phyloP scores from a whole-genome alignment of 495 filamentous ascomycete species.

The Xanthoparmelia taractica region DNA sequence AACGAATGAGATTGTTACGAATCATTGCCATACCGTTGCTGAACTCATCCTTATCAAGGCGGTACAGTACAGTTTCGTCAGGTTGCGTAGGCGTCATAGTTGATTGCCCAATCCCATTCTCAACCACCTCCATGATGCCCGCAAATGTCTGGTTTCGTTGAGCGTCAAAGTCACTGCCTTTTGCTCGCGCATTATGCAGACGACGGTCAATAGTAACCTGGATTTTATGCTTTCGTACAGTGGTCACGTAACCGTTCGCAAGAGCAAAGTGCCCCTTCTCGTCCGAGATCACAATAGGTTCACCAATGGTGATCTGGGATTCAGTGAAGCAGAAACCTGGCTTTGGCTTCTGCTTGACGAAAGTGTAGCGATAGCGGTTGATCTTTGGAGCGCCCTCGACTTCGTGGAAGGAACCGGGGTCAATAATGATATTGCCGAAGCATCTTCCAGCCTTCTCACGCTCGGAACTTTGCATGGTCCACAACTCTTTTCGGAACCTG shows the following conservation, averaged over 20 bases:
- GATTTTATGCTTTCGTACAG: slow-evolving; percentile 63
- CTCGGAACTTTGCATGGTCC: slow-evolving; percentile 87
- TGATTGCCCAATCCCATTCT: slow-evolving; percentile 35
- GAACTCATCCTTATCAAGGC: slow-evolving; percentile 95
- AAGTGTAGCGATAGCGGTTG: slow-evolving; percentile 79
- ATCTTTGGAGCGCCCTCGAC: slow-evolving; percentile 65
- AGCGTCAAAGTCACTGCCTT: slow-evolving; percentile 63
- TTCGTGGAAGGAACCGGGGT: slow-evolving; percentile 64
- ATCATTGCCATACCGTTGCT: slow-evolving; percentile 94
- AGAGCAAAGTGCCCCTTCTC: slow-evolving; percentile 92
- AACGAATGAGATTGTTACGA: slow-evolving; percentile 82
- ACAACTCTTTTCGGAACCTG: slow-evolving; percentile 78
- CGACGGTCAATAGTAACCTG: slow-evolving; percentile 81
- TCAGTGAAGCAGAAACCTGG: slow-evolving; percentile 73
- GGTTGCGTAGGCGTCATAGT: slow-evolving; percentile 36
- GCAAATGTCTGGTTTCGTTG: slow-evolving; percentile 73
- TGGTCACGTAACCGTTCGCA: slow-evolving; percentile 79
- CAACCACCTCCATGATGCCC: slow-evolving; percentile 83
- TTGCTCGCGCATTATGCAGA: slow-evolving; percentile 77
- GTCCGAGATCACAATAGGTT: slow-evolving; percentile 94
- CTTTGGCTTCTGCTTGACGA: slow-evolving; percentile 55
- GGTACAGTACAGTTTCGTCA: slow-evolving; percentile 60
- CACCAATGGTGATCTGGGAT: slow-evolving; percentile 80
- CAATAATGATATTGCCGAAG: slow-evolving; percentile 66
- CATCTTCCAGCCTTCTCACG: slow-evolving; percentile 79